Evolutionary conservation across 2,329 filamentous ascomycete genomes (phyloP).

Genomic region (Colletotrichum musae): DNA sequence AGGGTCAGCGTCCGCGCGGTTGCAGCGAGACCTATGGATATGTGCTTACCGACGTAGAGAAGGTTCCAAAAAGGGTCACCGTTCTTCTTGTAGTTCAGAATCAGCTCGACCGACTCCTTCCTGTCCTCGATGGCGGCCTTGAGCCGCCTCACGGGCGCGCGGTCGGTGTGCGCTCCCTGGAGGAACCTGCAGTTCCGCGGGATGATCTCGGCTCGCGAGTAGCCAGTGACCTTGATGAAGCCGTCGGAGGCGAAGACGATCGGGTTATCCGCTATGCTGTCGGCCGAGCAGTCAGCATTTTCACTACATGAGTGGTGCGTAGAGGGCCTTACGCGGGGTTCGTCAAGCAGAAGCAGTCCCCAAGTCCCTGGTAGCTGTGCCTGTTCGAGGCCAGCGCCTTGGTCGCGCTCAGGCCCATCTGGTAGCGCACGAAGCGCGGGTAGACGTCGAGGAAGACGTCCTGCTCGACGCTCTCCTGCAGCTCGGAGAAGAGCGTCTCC

Average conservation of each 20-base stretch:
- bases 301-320: too few relatives aligned
- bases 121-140: slow-evolving; percentile 56
- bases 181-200: slow-evolving; percentile 66
- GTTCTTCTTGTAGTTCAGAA: slow-evolving; percentile 66
- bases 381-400: slow-evolving; percentile 57
- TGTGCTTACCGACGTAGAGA: slow-evolving; percentile 62
- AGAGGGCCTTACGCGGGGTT: slow-evolving; percentile 54
- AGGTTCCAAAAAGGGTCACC: slow-evolving; percentile 71
- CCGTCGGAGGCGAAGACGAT: slow-evolving; percentile 65
- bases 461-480: slow-evolving; percentile 60
- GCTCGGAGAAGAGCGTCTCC: slow-evolving; percentile 60
- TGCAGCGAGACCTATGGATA: background rate
- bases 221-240: slow-evolving; percentile 66
- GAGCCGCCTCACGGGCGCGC: slow-evolving; percentile 56
- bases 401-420: slow-evolving; percentile 62
- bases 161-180: slow-evolving; percentile 63
- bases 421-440: slow-evolving; percentile 66
- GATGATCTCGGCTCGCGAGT: slow-evolving; percentile 62
- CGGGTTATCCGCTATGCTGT: slow-evolving; percentile 60
- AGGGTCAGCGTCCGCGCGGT: background rate
- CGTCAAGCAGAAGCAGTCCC: slow-evolving; percentile 71
- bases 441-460: slow-evolving; percentile 63
- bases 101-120: slow-evolving; percentile 63
- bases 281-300: background rate
- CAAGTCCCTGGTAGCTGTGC: slow-evolving; percentile 66